Evolutionary conservation across 1,139 yeast genomes (phyloP).

Genomic region (Groenewaldozyma sp.): DNA sequence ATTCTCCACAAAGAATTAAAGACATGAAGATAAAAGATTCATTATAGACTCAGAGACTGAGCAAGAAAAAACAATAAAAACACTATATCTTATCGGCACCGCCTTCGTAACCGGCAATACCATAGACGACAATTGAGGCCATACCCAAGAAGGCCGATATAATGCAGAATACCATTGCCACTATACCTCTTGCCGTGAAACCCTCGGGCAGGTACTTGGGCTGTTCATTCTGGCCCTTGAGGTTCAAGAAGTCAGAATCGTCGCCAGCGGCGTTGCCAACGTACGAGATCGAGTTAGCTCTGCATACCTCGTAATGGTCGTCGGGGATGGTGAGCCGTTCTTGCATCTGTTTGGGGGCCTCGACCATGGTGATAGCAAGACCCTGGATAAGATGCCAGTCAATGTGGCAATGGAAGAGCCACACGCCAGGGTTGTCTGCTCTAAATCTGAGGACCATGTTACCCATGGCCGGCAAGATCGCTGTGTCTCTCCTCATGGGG

Average conservation of each 20-base stretch:
- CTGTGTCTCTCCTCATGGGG: conserved; percentile 67
- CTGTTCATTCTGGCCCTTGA: conserved; percentile 68
- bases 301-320: conserved; percentile 54
- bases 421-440: conserved; percentile 83
- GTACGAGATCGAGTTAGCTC: conserved; percentile 38
- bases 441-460: conserved; percentile 55
- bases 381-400: conserved; percentile 95
- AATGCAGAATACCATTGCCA: conserved; percentile 75
- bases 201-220: conserved; percentile 61
- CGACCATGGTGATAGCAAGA: conserved; percentile 59
- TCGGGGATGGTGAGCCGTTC: conserved; percentile 37
- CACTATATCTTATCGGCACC: too few species aligned
- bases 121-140: conserved; percentile 66
- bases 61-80: too few species aligned
- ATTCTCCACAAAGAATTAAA: too few species aligned
- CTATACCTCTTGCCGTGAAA: conserved; percentile 82
- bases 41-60: too few species aligned
- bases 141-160: conserved; percentile 75
- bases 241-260: conserved; percentile 48
- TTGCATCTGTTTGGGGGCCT: conserved; percentile 61
- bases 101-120: conserved; percentile 35
- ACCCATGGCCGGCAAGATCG: conserved; percentile 56
- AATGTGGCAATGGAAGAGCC: conserved; percentile 91
- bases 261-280: conserved; percentile 87
- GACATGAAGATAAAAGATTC: neutral